Evolutionary conservation across 208 protist species (phyloP).

Genomic region (Angomonas ambiguus): DNA sequence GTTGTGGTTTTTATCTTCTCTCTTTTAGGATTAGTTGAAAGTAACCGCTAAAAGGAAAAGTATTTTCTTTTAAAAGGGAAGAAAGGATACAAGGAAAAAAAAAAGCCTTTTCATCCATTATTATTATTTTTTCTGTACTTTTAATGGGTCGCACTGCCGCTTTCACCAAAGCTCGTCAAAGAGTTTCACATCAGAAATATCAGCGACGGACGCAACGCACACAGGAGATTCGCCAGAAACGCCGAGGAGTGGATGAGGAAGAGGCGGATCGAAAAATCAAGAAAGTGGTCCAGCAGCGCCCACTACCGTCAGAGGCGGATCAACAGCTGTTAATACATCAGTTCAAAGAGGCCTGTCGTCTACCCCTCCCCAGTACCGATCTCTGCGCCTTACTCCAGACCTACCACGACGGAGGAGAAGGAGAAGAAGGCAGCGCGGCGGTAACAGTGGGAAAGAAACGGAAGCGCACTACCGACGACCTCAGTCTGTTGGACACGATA

Average conservation of each 20-base stretch:
- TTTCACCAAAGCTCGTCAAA: slow-evolving; percentile 53
- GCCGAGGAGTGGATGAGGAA: slow-evolving; percentile 42
- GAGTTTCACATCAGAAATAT: slow-evolving; percentile 43
- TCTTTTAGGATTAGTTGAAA: neutral
- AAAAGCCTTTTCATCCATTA: slow-evolving; percentile 12
- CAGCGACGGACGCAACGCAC: slow-evolving; percentile 56
- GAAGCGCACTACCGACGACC: slow-evolving; percentile 11
- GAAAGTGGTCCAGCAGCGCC: slow-evolving; percentile 32
- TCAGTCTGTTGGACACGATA: slow-evolving; percentile 50
- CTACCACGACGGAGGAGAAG: slow-evolving; percentile 24
- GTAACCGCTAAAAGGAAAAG: neutral
- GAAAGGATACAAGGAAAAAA: neutral
- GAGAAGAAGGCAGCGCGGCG: slow-evolving; percentile 2
- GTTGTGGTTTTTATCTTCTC: no score
- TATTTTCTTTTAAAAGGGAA: neutral
- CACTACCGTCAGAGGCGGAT: slow-evolving; percentile 37
- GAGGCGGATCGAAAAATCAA: slow-evolving; percentile 45
- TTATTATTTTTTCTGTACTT: slow-evolving; percentile 9
- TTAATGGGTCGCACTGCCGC: slow-evolving; percentile 68
- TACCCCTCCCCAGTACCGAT: slow-evolving; percentile 51
- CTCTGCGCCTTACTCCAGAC: slow-evolving; percentile 66
- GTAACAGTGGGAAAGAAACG: neutral
- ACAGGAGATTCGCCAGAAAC: slow-evolving; percentile 41
- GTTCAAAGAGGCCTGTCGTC: slow-evolving; percentile 74
- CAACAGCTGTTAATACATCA: slow-evolving; percentile 54